Conservation (phyloP, 345 rosid species). For the Hypericum perforatum region DNA sequence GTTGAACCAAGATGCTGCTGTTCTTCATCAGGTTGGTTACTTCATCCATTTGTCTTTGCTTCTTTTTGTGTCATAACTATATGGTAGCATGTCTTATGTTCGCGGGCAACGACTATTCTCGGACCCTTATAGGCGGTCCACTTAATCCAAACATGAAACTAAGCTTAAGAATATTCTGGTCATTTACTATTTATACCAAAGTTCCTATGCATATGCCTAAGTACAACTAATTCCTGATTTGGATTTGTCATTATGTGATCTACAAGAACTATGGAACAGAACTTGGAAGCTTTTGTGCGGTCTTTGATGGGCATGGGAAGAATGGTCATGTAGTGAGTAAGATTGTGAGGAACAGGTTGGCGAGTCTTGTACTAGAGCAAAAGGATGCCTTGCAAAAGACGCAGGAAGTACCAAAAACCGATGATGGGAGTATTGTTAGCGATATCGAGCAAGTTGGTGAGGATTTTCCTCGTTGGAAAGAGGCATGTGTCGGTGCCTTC, state of each 20-base stretch:
- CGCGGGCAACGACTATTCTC: no score
- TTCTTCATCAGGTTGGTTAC: constrained; percentile 42
- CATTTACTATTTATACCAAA: background rate
- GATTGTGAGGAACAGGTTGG: constrained; percentile 49
- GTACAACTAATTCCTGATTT: no score
- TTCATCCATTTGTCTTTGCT: background rate
- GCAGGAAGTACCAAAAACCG: background rate
- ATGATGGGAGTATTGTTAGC: background rate
- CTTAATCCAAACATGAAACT: no score
- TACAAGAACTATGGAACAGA: constrained; percentile 50
- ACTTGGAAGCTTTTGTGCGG: constrained; percentile 53
- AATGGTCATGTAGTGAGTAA: constrained; percentile 65
- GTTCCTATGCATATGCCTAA: background rate
- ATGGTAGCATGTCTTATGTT: no score
- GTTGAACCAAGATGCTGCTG: constrained; percentile 73
- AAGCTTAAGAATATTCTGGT: background rate
- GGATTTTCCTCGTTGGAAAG: constrained; percentile 29
- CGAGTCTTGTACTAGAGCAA: constrained; percentile 42
- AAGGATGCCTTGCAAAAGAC: constrained; percentile 27
- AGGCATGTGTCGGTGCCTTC: constrained; percentile 39
- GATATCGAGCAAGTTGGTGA: constrained; percentile 7
- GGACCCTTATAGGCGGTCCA: no score
- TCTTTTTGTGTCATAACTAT: no score
- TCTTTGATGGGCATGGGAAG: constrained; percentile 88
- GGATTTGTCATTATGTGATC: background rate